phyloP scores from a whole-genome alignment of 164 flowering plant genomes.

The Cinnamomum micranthum region DNA sequence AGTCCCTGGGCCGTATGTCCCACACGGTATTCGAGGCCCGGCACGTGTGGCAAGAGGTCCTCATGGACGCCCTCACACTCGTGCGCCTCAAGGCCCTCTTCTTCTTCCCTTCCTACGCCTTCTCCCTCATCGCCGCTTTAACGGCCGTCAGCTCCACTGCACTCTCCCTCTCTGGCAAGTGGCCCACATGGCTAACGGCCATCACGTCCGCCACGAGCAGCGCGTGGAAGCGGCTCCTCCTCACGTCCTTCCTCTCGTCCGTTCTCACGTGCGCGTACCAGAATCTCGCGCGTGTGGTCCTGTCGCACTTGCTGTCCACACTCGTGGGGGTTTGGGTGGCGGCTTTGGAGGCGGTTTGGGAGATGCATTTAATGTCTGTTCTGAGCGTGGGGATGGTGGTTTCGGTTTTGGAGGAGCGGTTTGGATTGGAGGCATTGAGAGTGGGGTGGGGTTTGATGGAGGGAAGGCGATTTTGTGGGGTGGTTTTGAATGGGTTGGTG shows the following conservation, averaged over 20 bases:
- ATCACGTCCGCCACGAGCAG: conserved; percentile 14
- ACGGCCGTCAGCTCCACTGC: conserved; percentile 28
- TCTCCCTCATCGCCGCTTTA: conserved; percentile 40
- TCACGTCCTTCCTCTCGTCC: conserved; percentile 32
- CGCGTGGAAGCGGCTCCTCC: conserved; percentile 29
- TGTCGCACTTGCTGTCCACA: neutral
- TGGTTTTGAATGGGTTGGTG: conserved; percentile 33
- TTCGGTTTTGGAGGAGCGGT: conserved; percentile 41
- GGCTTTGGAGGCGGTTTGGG: conserved; percentile 22
- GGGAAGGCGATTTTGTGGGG: conserved; percentile 42
- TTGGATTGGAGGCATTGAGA: conserved; percentile 44
- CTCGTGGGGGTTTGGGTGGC: conserved; percentile 6
- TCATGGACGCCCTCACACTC: conserved; percentile 29
- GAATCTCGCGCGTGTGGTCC: conserved; percentile 1
- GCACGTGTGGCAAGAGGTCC: conserved; percentile 33
- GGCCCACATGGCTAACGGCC: conserved; percentile 15
- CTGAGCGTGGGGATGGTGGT: conserved; percentile 45
- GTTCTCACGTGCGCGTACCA: conserved; percentile 18
- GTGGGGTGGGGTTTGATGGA: conserved; percentile 40
- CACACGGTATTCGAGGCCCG: conserved; percentile 35
- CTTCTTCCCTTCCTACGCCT: conserved; percentile 26
- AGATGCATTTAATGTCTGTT: conserved; percentile 43
- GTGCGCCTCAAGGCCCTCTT: conserved; percentile 25
- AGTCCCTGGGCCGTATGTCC: conserved; percentile 23
- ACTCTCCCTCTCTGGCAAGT: conserved; percentile 9